phyloP scores from a whole-genome alignment of 192 early-diverging fungal species.

The Mortierella hygrophila region DNA sequence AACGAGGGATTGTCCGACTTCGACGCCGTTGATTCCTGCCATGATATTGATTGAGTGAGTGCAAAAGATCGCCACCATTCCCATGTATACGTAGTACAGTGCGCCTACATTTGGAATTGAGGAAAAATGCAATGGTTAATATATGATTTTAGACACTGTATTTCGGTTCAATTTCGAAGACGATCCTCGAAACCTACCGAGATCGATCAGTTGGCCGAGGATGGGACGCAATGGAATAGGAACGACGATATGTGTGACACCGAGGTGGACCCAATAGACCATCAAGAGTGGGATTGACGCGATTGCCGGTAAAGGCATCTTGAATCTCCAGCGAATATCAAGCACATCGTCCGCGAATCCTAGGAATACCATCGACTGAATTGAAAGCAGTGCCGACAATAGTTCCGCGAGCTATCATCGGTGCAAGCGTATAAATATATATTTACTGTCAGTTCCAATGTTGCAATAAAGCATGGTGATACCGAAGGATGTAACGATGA shows the following conservation, averaged over 20 bases:
- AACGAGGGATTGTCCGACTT: conserved; percentile 92
- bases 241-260: conserved; percentile 88
- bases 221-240: conserved; percentile 85
- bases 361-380: conserved; percentile 97
- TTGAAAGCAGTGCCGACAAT: conserved; percentile 88
- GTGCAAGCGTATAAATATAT: not conserved
- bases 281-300: conserved; percentile 94
- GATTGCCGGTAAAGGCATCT: conserved; percentile 92
- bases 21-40: conserved; percentile 98
- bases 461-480: not conserved
- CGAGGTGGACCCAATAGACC: conserved; percentile 93
- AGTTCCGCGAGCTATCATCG: conserved; percentile 86
- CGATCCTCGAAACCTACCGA: conserved; percentile 67
- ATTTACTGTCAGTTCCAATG: not conserved
- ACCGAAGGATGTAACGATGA: no score
- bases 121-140: not conserved
- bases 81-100: conserved; percentile 96
- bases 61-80: conserved; percentile 89
- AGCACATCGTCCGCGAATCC: conserved; percentile 99
- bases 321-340: conserved; percentile 95
- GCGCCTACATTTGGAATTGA: conserved; percentile 58
- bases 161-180: no score
- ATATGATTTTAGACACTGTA: no score
- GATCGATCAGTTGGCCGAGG: conserved; percentile 80
- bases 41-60: conserved; percentile 99